Evolutionary conservation across 768 basidiomycete species (phyloP).

Genomic region (Sutorius australiensis): DNA sequence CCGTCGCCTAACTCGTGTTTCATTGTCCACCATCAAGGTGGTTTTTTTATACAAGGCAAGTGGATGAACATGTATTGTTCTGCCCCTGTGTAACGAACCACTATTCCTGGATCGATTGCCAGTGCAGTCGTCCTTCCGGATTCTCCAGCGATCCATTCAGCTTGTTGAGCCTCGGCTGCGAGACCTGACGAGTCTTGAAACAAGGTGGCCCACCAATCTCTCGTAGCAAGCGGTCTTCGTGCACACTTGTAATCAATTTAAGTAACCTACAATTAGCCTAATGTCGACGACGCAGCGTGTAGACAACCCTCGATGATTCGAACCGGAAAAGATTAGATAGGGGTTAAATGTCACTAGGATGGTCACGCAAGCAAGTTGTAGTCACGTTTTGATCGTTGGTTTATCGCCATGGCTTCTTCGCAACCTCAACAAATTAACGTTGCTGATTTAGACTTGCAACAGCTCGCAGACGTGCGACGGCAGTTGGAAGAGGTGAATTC

Average conservation of each 20-base stretch:
- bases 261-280: too few relatives aligned
- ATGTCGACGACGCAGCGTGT: too few relatives aligned
- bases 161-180: neutral
- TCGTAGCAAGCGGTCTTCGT: neutral
- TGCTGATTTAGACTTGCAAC: constrained; percentile 77
- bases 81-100: neutral
- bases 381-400: constrained; percentile 9
- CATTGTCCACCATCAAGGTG: neutral
- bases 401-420: constrained; percentile 32
- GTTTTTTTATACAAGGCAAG: neutral
- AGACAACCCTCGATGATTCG: too few relatives aligned
- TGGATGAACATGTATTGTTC: neutral
- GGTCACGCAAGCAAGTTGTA: neutral
- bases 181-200: neutral
- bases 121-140: neutral
- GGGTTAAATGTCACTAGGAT: constrained; percentile 8
- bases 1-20: neutral
- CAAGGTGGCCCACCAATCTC: neutral
- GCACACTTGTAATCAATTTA: neutral
- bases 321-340: neutral
- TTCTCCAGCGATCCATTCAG: neutral
- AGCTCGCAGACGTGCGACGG: constrained; percentile 83
- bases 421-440: constrained; percentile 74
- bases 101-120: constrained; percentile 7
- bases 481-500: constrained; percentile 83